A percentile compares a stretch with the other conserved stretches of the same genome.
Evolutionary conservation across 495 filamentous ascomycete genomes (phyloP).

Genomic region (Tirmania nivea): DNA sequence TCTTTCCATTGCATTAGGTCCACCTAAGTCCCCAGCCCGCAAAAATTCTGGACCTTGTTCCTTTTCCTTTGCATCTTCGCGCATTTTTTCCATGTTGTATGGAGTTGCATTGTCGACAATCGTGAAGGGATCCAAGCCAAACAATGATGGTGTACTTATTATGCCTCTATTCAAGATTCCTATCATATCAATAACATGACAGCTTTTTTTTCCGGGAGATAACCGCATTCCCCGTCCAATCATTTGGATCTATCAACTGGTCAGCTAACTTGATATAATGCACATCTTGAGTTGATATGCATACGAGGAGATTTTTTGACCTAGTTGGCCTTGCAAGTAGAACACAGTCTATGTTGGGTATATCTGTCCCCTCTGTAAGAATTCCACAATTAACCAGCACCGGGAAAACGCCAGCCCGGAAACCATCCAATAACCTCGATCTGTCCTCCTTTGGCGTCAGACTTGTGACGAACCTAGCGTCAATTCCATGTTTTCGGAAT

Average conservation of each 20-base stretch:
- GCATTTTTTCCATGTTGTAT: constrained; percentile 32
- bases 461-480: constrained; percentile 65
- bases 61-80: constrained; percentile 26
- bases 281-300: neutral
- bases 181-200: constrained; percentile 95
- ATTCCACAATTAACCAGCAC: constrained; percentile 90
- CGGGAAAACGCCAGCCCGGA: constrained; percentile 53
- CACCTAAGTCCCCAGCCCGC: constrained; percentile 8
- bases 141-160: constrained; percentile 73
- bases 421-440: constrained; percentile 45
- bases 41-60: constrained; percentile 2
- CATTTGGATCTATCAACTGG: constrained; percentile 46
- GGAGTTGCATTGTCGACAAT: constrained; percentile 40
- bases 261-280: neutral
- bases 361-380: constrained; percentile 88
- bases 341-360: constrained; percentile 91
- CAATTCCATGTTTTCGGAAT: constrained; percentile 57
- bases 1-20: neutral
- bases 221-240: constrained; percentile 83
- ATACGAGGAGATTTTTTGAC: constrained; percentile 58
- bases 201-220: constrained; percentile 47
- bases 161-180: constrained; percentile 59
- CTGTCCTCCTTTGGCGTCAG: constrained; percentile 45
- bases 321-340: constrained; percentile 72
- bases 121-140: constrained; percentile 76